Percentiles rank a stretch among this genome's conserved stretches.
phyloP scores from a whole-genome alignment of 148 eudicot species.

The Cornus suecica region DNA sequence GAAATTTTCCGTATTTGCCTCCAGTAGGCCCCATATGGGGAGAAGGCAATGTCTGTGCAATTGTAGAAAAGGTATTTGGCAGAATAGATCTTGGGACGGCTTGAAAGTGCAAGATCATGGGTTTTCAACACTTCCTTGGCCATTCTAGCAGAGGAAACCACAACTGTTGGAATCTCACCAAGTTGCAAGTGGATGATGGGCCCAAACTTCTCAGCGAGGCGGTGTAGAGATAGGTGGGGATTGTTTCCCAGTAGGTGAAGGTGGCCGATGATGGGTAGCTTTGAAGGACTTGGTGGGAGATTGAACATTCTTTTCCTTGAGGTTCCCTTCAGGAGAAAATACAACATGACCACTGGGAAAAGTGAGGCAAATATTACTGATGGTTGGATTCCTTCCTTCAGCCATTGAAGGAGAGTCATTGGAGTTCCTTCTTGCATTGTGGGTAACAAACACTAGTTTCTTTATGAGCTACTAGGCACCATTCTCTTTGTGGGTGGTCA shows the following conservation, averaged over 20 bases:
- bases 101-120: slow-evolving; percentile 16
- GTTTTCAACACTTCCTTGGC: slow-evolving; percentile 26
- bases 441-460: background rate
- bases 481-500: background rate
- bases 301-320: too few relatives aligned
- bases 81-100: background rate
- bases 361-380: background rate
- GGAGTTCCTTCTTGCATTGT: background rate
- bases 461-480: background rate
- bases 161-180: slow-evolving; percentile 15
- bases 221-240: slow-evolving; percentile 23
- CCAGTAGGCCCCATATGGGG: background rate
- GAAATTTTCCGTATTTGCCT: background rate
- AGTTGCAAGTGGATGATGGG: slow-evolving; percentile 29
- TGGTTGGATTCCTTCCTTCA: too few relatives aligned
- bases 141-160: slow-evolving; percentile 9
- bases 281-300: slow-evolving; percentile 30
- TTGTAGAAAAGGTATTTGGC: background rate
- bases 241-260: slow-evolving; percentile 27
- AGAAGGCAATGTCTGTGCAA: background rate
- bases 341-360: background rate
- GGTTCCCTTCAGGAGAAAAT: too few relatives aligned
- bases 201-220: slow-evolving; percentile 24
- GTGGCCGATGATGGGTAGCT: slow-evolving; percentile 32
- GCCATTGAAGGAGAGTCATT: slow-evolving; percentile 1